phyloP scores from a whole-genome alignment of 257 asterid genomes.

The Gynochthodes officinalis region DNA sequence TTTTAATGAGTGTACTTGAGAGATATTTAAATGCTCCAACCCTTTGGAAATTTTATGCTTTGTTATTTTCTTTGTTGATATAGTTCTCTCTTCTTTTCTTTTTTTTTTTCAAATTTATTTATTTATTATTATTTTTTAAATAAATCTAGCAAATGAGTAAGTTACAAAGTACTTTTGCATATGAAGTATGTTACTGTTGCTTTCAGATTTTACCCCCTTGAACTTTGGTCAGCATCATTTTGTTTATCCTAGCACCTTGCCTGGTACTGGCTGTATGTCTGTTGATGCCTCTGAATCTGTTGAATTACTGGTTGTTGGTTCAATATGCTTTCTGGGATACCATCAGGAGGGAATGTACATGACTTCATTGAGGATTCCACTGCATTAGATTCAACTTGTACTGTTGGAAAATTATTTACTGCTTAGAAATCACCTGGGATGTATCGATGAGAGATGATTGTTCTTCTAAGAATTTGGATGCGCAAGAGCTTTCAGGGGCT shows the following conservation, averaged over 20 bases:
- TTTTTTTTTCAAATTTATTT: neutral
- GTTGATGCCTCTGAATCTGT: slow-evolving; percentile 21
- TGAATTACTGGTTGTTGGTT: slow-evolving; percentile 19
- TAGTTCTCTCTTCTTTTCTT: too few relatives aligned
- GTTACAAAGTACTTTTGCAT: neutral
- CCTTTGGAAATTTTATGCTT: neutral
- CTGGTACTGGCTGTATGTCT: slow-evolving; percentile 21
- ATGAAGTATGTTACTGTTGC: neutral
- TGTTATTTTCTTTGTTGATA: too few relatives aligned
- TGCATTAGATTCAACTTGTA: slow-evolving; percentile 32
- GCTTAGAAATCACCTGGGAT: slow-evolving; percentile 30
- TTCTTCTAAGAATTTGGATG: slow-evolving; percentile 27
- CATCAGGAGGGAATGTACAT: slow-evolving; percentile 35
- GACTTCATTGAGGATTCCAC: slow-evolving; percentile 32
- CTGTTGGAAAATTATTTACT: slow-evolving; percentile 35
- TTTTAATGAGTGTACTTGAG: neutral
- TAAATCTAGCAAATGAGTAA: neutral
- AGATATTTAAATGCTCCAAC: neutral
- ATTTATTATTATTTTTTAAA: too few relatives aligned
- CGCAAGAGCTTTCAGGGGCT: slow-evolving; percentile 33
- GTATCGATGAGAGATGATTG: slow-evolving; percentile 28
- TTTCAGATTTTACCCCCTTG: slow-evolving; percentile 13
- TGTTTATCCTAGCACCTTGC: slow-evolving; percentile 10
- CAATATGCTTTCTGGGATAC: slow-evolving; percentile 41
- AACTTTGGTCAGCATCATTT: slow-evolving; percentile 7